These are phyloP conservation scores for Peltaster fructicola DNA, from an alignment of 2,329 filamentous ascomycete genomes.

Conservation along the genomic window DNA sequence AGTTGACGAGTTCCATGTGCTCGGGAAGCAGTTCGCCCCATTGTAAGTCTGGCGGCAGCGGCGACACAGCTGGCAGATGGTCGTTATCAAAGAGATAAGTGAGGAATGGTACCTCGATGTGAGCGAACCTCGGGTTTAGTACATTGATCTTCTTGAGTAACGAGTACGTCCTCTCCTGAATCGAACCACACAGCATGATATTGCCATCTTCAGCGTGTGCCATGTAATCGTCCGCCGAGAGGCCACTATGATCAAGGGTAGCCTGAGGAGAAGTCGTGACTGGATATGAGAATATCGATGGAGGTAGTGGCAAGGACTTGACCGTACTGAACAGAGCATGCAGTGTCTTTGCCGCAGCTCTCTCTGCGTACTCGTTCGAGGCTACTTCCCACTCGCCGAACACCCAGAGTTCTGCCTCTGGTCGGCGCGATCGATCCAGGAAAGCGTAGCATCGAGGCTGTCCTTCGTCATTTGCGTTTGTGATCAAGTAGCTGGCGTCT, in stretches of 20 bases:
- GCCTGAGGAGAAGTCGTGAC: background rate
- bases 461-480: conserved; percentile 5
- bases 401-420: conserved; percentile 48
- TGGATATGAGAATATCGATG: too few species aligned
- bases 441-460: conserved; percentile 37
- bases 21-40: conserved; percentile 37
- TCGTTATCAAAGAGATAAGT: conserved; percentile 12
- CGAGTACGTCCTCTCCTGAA: conserved; percentile 12
- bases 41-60: conserved; percentile 30
- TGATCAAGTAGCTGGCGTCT: conserved; percentile 26
- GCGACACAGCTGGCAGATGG: conserved; percentile 1
- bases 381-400: conserved; percentile 26
- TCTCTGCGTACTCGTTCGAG: background rate
- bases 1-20: conserved; percentile 39
- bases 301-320: conserved; percentile 2
- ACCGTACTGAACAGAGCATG: conserved; percentile 5
- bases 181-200: conserved; percentile 15
- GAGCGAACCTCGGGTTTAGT: conserved; percentile 8
- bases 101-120: conserved; percentile 9
- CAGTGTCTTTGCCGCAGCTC: conserved; percentile 4
- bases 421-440: conserved; percentile 40
- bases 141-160: conserved; percentile 10
- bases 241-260: too few species aligned
- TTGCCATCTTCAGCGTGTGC: conserved; percentile 7
- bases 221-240: too few species aligned